Evolutionary conservation across 1,284 basidiomycete species (phyloP), one percentile per base, ranked within the genome.

Genomic region (Coniophora puteana): DNA sequence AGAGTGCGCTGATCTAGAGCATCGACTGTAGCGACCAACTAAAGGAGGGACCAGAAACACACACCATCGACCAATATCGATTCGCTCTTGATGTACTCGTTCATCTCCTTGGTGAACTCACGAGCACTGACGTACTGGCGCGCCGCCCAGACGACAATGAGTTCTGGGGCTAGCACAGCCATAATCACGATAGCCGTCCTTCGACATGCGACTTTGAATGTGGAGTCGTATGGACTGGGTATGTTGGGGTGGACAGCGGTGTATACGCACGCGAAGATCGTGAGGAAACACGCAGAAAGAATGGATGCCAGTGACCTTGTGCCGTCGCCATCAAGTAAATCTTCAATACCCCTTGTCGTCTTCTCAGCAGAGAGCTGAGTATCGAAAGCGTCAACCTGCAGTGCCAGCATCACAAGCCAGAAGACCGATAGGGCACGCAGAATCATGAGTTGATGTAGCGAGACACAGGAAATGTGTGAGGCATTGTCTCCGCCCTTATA

Each of bases 181-280:
- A 47, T 29, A 4, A 54, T 16, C 35, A 46, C 53, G 3, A 55
- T 38, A 24, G 26, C 20, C 1, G 51, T 7, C 16, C 50, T 40
- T 18, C 40, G 41, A 25, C 34, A 28, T 14, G 38, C 10, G n/a
- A 37, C 26, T 8, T 22, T 37, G 17, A 18, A 12, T 7, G 10
- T 4, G 4, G 17, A 13, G 12, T 14, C 48, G 2, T 45, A 20
- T 10, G 40, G 35, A 8, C 32, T 35, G 1, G 54, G 51, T 14
- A 63, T 47, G 29, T 61, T 59, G 17, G 52, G 53, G 41, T 61
- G 62, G 5, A 61, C 44, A 13, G 58, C 49, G 24, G 53, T 47
- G 59, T 58, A 63, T 7, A 53, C 51, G 45, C 61, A 64, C 0
- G 56, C 43, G 20, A 58, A 45, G 5, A 64, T 51, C 1, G 58